A percentile compares a stretch with the other conserved stretches of the same genome.
Evolutionary conservation across 2,329 filamentous ascomycete species (phyloP).

Genomic region (Xylaria sp.): DNA sequence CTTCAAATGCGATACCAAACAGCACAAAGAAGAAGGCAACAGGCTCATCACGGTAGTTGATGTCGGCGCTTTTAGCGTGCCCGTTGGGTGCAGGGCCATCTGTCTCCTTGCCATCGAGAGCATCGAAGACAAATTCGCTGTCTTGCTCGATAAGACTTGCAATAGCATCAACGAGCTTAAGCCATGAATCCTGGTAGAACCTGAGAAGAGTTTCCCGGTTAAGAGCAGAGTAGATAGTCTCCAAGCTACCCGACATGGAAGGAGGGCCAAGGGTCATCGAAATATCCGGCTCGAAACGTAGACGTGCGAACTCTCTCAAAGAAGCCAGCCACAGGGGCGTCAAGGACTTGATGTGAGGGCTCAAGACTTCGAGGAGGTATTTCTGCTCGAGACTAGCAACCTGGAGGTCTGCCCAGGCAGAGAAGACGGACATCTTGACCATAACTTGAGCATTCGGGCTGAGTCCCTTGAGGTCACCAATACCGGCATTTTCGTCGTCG

Average conservation of each 20-base stretch:
- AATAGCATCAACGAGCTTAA: conserved; percentile 94
- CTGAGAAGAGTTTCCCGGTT: conserved; percentile 89
- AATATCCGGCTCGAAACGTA: conserved; percentile 95
- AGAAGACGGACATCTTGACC: conserved; percentile 96
- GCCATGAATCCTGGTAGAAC: conserved; percentile 97
- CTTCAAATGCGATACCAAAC: conserved; percentile 94
- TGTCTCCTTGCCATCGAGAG: conserved; percentile 76
- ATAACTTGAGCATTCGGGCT: conserved; percentile 96
- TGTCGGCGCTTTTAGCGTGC: conserved; percentile 63
- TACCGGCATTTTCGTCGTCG: conserved; percentile 74
- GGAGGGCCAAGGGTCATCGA: conserved; percentile 82
- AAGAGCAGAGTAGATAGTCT: conserved; percentile 89
- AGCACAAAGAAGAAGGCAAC: conserved; percentile 98
- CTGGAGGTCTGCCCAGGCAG: conserved; percentile 94
- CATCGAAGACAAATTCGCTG: conserved; percentile 95
- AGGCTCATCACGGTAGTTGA: conserved; percentile 96
- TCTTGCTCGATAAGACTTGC: conserved; percentile 96
- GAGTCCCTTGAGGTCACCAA: conserved; percentile 86
- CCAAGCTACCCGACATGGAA: conserved; percentile 76
- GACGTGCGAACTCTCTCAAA: conserved; percentile 82
- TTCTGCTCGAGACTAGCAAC: conserved; percentile 89
- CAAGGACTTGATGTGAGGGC: conserved; percentile 81
- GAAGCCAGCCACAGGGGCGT: conserved; percentile 94
- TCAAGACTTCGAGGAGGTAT: conserved; percentile 82
- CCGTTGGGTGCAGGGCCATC: conserved; percentile 44